These are phyloP conservation scores for Aphanomyces invadans DNA, from an alignment of 352 stramenopile species.

Conservation along the genomic window DNA sequence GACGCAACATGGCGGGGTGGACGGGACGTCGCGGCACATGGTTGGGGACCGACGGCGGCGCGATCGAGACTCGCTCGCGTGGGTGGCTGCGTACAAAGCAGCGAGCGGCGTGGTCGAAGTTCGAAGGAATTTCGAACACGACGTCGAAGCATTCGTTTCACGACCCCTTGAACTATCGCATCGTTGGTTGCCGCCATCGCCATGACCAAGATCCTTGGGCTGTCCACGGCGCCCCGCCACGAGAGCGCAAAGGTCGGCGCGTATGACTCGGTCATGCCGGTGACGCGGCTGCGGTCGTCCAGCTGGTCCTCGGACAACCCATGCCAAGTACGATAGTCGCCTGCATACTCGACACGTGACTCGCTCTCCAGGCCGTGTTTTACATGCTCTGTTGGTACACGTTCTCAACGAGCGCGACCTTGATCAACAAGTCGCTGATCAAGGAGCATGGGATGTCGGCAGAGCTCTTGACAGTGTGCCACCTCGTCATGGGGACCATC, in stretches of 20 bases:
- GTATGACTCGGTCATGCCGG: conserved; percentile 16
- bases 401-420: conserved; percentile 71
- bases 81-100: too few relatives aligned
- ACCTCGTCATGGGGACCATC: conserved; percentile 59
- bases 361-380: conserved; percentile 30
- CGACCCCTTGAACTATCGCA: not conserved
- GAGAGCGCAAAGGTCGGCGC: not conserved
- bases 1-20: not conserved
- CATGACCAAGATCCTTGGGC: not conserved
- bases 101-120: too few relatives aligned
- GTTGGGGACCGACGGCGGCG: too few relatives aligned
- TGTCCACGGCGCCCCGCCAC: not conserved
- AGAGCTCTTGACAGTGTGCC: conserved; percentile 79
- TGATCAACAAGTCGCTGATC: conserved; percentile 82
- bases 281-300: not conserved
- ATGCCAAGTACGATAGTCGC: not conserved
- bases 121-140: not conserved
- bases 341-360: not conserved
- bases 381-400: conserved; percentile 65
- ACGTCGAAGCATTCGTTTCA: not conserved
- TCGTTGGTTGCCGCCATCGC: not conserved
- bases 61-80: too few relatives aligned
- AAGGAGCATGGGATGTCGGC: conserved; percentile 80
- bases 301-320: conserved; percentile 24
- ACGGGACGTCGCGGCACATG: too few relatives aligned